Evolutionary conservation across 257 asterid genomes (phyloP).

Genomic region (Ophiorrhiza pumila): DNA sequence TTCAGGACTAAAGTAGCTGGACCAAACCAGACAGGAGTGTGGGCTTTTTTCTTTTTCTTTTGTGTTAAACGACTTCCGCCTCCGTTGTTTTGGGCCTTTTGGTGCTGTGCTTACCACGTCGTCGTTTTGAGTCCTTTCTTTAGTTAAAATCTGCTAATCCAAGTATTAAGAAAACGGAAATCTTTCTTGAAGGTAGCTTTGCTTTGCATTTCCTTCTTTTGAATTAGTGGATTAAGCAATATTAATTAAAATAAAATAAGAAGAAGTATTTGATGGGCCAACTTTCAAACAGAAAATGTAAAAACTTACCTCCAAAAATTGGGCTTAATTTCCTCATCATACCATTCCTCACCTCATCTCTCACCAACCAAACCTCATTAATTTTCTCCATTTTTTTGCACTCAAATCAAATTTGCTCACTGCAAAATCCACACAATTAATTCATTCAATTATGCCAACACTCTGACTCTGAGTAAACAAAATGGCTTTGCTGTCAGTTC

Average conservation of each 20-base stretch:
- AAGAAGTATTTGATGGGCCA: neutral
- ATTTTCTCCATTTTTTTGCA: neutral
- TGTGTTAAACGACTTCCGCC: too few species aligned
- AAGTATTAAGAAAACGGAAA: too few species aligned
- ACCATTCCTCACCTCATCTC: neutral
- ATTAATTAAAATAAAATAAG: neutral
- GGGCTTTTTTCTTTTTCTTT: too few species aligned
- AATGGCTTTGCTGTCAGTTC: conserved; percentile 18
- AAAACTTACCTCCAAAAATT: neutral
- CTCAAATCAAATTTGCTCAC: neutral
- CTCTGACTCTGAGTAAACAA: neutral
- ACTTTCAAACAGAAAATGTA: neutral
- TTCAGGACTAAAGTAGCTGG: too few species aligned
- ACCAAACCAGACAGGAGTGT: too few species aligned
- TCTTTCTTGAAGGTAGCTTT: too few species aligned
- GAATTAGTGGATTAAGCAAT: too few species aligned
- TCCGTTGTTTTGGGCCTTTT: too few species aligned
- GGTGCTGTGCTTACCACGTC: too few species aligned
- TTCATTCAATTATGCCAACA: neutral
- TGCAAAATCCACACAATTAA: neutral
- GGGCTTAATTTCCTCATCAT: neutral
- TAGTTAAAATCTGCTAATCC: too few species aligned
- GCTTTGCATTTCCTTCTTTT: too few species aligned
- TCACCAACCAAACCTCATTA: neutral
- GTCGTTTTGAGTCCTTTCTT: too few species aligned